Evolutionary conservation across 78 protist genomes (phyloP), one percentile per base, ranked within the genome.

Genomic region (Dictyostelium intermedium): DNA sequence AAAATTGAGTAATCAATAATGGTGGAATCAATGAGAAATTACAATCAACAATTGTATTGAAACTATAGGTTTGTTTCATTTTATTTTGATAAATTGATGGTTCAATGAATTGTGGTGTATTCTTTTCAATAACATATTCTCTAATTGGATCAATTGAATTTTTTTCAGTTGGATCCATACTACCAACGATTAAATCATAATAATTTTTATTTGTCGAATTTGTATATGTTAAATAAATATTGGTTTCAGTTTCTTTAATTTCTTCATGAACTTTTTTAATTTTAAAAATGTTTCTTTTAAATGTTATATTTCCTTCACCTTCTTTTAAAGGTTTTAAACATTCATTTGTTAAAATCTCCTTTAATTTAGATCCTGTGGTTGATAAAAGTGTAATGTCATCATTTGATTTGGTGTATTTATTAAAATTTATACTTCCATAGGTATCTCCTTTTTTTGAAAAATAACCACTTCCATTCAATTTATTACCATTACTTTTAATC

Each of bases 111-210:
- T 34, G 18, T 56, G 34, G 18, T 32, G 9, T 16, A 34, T n/a
- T 56, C n/a, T 82, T 43, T 30, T 80, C 69, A 27, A 60, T 3
- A 30, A 82, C 25, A 82, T 56, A 82, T 11, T 56, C 47, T 32
- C 86, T 27, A 82, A 82, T 39, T 56, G 47, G 39, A 60, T 82
- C 86, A 18, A 20, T 8, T 2, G 8, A 11, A 13, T 32, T 82
- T 76, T n/a, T 16, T 18, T 14, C 32, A 39, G 5, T 82, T 50
- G 66, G 66, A 20, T 56, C 66, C 66, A 56, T 56, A 56, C 66
- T 20, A 13, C 94, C 94, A 63, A 89, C 34, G 2, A 89, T 61
- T 35, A 80, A 20, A 80, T 89, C 94, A 69, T 89, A 89, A 32
- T 78, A 35, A 14, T 61, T 35, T 35, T 80, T 89, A n/a, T 13